A percentile compares a stretch with the other conserved stretches of the same genome.
Evolutionary conservation across 2,329 filamentous ascomycete species (phyloP).

Genomic region (Phyllosticta citribraziliensis): DNA sequence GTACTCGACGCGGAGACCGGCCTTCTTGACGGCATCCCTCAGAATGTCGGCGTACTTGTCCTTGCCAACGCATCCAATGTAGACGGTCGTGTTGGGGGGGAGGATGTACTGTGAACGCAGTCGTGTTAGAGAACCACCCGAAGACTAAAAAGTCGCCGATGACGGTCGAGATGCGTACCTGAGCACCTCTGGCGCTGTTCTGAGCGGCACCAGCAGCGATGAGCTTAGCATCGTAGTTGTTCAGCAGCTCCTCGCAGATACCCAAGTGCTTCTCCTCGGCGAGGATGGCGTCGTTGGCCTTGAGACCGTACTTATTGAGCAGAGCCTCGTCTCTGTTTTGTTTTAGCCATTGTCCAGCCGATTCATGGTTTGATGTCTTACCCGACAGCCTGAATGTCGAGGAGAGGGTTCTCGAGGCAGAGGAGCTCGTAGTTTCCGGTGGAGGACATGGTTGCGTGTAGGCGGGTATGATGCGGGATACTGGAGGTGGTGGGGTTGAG

Average conservation of each 20-base stretch:
- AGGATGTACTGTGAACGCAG: constrained; percentile 65
- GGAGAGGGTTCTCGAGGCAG: constrained; percentile 93
- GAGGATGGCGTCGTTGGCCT: constrained; percentile 95
- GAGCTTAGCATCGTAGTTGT: constrained; percentile 85
- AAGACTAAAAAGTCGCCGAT: background rate
- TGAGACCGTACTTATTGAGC: constrained; percentile 85
- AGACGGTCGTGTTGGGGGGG: constrained; percentile 78
- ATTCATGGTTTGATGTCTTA: constrained; percentile 27
- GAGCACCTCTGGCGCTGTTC: constrained; percentile 91
- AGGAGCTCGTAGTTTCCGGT: constrained; percentile 77
- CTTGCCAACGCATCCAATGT: constrained; percentile 85
- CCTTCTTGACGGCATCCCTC: constrained; percentile 73
- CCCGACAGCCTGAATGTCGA: constrained; percentile 85
- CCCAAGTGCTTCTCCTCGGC: constrained; percentile 83
- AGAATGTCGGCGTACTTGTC: constrained; percentile 94
- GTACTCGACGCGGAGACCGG: constrained; percentile 89
- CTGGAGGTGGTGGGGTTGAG: constrained; percentile 1
- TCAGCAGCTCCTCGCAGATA: constrained; percentile 87
- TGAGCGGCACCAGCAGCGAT: constrained; percentile 94
- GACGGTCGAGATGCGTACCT: constrained; percentile 38
- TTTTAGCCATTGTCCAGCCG: constrained; percentile 10
- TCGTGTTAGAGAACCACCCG: constrained; percentile 2
- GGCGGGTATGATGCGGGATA: background rate
- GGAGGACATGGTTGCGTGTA: constrained; percentile 53
- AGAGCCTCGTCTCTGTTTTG: constrained; percentile 62